phyloP scores from a whole-genome alignment of 2,329 filamentous ascomycete genomes.

The Achaetomium macrosporum region DNA sequence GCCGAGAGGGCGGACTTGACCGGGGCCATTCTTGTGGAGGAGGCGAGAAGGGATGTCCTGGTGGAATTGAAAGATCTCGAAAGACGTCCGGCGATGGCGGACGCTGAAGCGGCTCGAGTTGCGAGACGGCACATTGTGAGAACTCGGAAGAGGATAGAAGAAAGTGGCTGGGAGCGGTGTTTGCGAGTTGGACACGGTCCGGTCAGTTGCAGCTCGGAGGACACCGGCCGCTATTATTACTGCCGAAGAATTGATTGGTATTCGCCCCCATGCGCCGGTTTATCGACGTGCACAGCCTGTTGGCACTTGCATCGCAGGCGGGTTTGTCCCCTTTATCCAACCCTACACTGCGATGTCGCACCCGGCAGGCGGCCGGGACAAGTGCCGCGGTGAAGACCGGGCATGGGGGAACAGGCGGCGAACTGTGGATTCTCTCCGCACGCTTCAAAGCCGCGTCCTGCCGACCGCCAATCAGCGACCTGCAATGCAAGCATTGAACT shows the following conservation, averaged over 20 bases:
- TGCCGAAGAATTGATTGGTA: conserved; percentile 14
- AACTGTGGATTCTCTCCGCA: conserved; percentile 9
- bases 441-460: conserved; percentile 23
- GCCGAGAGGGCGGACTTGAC: conserved; percentile 27
- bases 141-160: not conserved
- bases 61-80: conserved; percentile 19
- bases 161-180: not conserved
- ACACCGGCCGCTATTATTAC: conserved; percentile 19
- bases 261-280: not conserved
- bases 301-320: not conserved
- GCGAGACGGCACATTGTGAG: conserved; percentile 43
- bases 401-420: conserved; percentile 7
- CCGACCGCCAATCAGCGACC: conserved; percentile 20
- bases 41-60: conserved; percentile 21
- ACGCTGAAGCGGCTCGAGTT: conserved; percentile 32
- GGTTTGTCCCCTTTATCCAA: conserved; percentile 16
- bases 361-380: conserved; percentile 1
- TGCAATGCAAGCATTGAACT: conserved; percentile 10
- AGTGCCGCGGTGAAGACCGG: conserved; percentile 10
- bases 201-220: not conserved
- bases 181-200: not conserved
- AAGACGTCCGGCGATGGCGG: conserved; percentile 31
- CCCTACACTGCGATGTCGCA: conserved; percentile 10
- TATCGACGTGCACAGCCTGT: not conserved
- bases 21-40: conserved; percentile 30